phyloP scores from a whole-genome alignment of 169 alveolate species.

The Plasmodium vivax region DNA sequence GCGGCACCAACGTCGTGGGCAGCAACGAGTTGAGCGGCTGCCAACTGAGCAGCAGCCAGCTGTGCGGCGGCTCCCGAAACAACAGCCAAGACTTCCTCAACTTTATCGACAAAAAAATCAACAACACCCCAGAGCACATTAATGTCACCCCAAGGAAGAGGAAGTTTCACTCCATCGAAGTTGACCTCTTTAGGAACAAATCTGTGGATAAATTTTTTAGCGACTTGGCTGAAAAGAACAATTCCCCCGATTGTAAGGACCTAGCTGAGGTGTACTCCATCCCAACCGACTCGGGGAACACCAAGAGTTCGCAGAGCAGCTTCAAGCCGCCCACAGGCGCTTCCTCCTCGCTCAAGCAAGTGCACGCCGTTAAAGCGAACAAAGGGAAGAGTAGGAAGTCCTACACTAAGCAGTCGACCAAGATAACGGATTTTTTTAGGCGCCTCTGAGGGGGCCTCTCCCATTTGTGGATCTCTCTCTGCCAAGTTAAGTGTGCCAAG shows the following conservation, averaged over 20 bases:
- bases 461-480: not conserved
- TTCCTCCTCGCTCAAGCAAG: slow-evolving; percentile 4
- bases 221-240: not conserved
- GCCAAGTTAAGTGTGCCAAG: not conserved
- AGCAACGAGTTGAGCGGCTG: not conserved
- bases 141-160: slow-evolving; percentile 39
- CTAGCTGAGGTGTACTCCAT: not conserved
- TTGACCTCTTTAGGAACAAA: slow-evolving; percentile 20
- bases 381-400: slow-evolving; percentile 23
- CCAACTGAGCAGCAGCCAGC: not conserved
- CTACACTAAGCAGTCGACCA: slow-evolving; percentile 20
- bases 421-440: slow-evolving; percentile 64
- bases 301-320: not conserved
- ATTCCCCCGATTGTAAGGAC: not conserved
- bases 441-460: slow-evolving; percentile 16
- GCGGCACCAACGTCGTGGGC: not conserved
- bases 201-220: slow-evolving; percentile 53
- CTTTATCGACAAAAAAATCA: slow-evolving; percentile 38
- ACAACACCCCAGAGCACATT: slow-evolving; percentile 7
- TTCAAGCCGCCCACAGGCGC: not conserved
- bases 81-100: slow-evolving; percentile 17
- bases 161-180: slow-evolving; percentile 45
- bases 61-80: not conserved
- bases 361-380: not conserved
- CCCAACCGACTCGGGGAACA: slow-evolving; percentile 1